Conservation (phyloP, 495 filamentous ascomycete genomes). For the Cercophora sp. region DNA sequence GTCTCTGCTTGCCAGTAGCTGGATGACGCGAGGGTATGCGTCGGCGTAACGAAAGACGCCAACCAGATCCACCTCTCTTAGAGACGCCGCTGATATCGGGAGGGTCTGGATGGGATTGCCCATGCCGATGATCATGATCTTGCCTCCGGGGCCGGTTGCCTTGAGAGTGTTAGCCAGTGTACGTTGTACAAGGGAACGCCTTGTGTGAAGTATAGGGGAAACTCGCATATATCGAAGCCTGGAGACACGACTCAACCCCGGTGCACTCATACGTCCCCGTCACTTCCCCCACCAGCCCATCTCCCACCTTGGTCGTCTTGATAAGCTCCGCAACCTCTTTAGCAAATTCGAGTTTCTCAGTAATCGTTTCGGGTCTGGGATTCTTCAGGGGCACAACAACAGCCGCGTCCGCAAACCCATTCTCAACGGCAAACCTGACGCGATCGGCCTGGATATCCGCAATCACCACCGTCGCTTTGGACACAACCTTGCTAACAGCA, state of each 20-base stretch:
- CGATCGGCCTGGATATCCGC: constrained; percentile 75
- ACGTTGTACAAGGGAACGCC: not conserved
- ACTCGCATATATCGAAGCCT: constrained; percentile 78
- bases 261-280: constrained; percentile 90
- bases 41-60: constrained; percentile 90
- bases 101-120: constrained; percentile 83
- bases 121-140: constrained; percentile 90
- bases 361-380: constrained; percentile 44
- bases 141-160: constrained; percentile 71
- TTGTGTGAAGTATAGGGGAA: not conserved
- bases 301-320: constrained; percentile 34
- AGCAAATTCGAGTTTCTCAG: constrained; percentile 58
- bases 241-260: constrained; percentile 79
- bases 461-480: constrained; percentile 52
- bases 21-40: constrained; percentile 73
- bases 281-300: constrained; percentile 52
- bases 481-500: constrained; percentile 51
- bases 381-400: constrained; percentile 57
- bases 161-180: constrained; percentile 14
- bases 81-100: constrained; percentile 76
- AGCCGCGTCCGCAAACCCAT: constrained; percentile 62
- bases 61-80: constrained; percentile 88
- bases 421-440: constrained; percentile 64
- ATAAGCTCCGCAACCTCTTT: constrained; percentile 55
- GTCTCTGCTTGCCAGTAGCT: constrained; percentile 58